Conservation (phyloP, 1,139 yeast species). For the Blastobotrys indianensis region DNA sequence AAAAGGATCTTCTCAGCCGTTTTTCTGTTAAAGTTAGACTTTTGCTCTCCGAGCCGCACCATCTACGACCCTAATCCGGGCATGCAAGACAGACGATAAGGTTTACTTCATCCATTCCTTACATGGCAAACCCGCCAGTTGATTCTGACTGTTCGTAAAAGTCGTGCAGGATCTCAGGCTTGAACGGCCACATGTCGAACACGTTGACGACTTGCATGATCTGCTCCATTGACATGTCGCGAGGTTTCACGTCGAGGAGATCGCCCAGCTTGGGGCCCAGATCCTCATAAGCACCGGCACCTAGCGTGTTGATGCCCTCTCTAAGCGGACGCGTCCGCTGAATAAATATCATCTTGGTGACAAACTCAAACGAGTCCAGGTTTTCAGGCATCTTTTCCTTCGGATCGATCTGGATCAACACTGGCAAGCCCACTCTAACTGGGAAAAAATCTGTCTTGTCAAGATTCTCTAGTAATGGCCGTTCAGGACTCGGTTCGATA, state of each 20-base stretch:
- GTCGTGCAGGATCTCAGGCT: conserved; percentile 51
- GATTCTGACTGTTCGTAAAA: conserved; percentile 32
- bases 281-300: conserved; percentile 73
- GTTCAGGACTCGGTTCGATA: not conserved
- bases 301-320: conserved; percentile 51
- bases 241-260: conserved; percentile 43
- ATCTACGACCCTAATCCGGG: no score
- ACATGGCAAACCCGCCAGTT: not conserved
- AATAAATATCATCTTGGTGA: conserved; percentile 59
- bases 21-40: no score
- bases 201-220: conserved; percentile 44
- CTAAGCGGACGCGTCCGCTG: conserved; percentile 44
- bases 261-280: conserved; percentile 44
- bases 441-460: conserved; percentile 10
- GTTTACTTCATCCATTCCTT: no score
- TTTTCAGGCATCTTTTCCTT: conserved; percentile 30
- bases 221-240: conserved; percentile 51
- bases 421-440: conserved; percentile 15
- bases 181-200: conserved; percentile 80
- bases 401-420: conserved; percentile 27
- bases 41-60: no score
- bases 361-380: conserved; percentile 58
- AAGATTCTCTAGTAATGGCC: not conserved
- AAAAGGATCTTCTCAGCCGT: no score
- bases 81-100: no score